Percentiles rank a stretch among this genome's conserved stretches.
These are phyloP conservation scores for Malus fusca DNA, from an alignment of 306 rosid genomes.

Conservation along the genomic window DNA sequence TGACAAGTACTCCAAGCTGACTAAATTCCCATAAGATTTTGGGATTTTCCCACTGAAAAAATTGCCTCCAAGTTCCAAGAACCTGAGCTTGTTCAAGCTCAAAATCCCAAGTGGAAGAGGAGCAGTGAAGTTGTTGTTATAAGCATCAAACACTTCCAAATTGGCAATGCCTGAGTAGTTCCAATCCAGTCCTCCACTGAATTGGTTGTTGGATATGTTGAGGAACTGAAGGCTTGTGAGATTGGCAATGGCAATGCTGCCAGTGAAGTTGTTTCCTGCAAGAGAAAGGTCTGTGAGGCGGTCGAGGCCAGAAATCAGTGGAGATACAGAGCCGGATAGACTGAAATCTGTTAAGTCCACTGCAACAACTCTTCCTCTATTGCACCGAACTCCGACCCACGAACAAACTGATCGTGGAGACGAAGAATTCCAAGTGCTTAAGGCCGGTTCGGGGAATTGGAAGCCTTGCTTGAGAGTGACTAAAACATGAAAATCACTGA, in stretches of 20 bases:
- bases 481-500: slow-evolving; percentile 53
- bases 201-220: slow-evolving; percentile 68
- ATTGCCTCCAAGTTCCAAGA: slow-evolving; percentile 82
- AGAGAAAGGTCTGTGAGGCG: slow-evolving; percentile 54
- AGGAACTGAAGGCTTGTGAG: slow-evolving; percentile 50
- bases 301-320: slow-evolving; percentile 50
- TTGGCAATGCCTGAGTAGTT: slow-evolving; percentile 39
- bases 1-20: slow-evolving; percentile 58
- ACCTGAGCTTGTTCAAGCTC: slow-evolving; percentile 39
- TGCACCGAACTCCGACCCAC: slow-evolving; percentile 65
- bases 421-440: slow-evolving; percentile 48
- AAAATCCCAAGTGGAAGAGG: slow-evolving; percentile 50
- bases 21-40: slow-evolving; percentile 43
- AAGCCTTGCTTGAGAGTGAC: slow-evolving; percentile 52
- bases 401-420: slow-evolving; percentile 54
- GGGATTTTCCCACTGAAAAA: slow-evolving; percentile 63
- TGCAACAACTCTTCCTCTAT: slow-evolving; percentile 44
- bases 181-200: slow-evolving; percentile 59
- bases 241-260: slow-evolving; percentile 44
- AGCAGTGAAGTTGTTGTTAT: slow-evolving; percentile 68
- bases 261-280: slow-evolving; percentile 69
- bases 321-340: slow-evolving; percentile 57
- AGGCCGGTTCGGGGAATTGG: slow-evolving; percentile 44
- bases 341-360: slow-evolving; percentile 55
- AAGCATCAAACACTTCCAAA: slow-evolving; percentile 66